Evolutionary conservation across 352 stramenopile genomes (phyloP).

Genomic region (Pythium rishiriense): DNA sequence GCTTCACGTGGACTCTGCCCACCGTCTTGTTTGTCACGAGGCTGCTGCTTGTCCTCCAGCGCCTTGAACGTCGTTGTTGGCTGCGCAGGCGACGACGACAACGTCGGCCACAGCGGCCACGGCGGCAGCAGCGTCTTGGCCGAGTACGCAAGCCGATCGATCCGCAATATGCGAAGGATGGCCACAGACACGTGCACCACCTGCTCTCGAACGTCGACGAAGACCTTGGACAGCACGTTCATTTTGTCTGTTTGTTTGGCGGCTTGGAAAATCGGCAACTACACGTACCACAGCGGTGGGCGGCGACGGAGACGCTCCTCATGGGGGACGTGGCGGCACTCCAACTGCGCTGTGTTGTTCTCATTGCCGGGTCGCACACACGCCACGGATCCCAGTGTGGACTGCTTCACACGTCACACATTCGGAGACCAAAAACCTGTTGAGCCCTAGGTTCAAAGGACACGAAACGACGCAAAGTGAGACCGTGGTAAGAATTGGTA

Average conservation of each 20-base stretch:
- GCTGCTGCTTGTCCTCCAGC: conserved; percentile 2
- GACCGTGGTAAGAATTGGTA: not conserved
- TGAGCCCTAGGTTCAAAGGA: not conserved
- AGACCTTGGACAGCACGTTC: conserved; percentile 31
- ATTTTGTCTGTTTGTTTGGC: conserved; percentile 17
- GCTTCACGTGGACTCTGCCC: conserved; percentile 11
- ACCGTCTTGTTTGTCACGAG: conserved; percentile 1
- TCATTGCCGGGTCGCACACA: not conserved
- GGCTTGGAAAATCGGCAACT: not conserved
- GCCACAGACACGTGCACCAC: conserved; percentile 24
- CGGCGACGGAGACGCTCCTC: too few species aligned
- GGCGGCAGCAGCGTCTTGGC: conserved; percentile 22
- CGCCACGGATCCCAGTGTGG: not conserved
- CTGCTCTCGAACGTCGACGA: conserved; percentile 24
- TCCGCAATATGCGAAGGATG: conserved; percentile 27
- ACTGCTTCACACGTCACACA: conserved; percentile 7
- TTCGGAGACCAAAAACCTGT: not conserved
- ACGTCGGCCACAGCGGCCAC: conserved; percentile 12
- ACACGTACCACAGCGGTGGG: not conserved
- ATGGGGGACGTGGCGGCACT: too few species aligned
- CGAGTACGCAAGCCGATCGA: conserved; percentile 15
- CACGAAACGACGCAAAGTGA: conserved; percentile 5
- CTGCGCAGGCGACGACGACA: not conserved
- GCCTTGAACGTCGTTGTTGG: not conserved
- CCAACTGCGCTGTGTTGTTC: not conserved